Conservation (phyloP, 345 rosid species). For the Raphanus raphanistrum region DNA sequence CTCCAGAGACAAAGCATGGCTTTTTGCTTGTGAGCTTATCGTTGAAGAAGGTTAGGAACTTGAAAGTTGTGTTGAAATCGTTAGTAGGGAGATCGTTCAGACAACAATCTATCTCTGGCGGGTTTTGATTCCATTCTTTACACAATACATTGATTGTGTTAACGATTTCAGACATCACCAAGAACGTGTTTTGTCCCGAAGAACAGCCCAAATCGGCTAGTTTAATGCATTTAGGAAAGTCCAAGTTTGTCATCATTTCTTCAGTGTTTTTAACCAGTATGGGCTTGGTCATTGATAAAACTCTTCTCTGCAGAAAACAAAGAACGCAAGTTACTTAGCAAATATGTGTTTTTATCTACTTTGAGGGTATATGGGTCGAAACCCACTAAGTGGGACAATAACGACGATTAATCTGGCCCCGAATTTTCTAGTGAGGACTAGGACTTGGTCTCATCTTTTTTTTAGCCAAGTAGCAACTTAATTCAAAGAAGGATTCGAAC, state of each 20-base stretch:
- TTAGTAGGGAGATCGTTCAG: conserved; percentile 51
- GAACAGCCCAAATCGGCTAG: conserved; percentile 54
- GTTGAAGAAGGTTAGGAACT: conserved; percentile 21
- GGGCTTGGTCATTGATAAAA: conserved; percentile 18
- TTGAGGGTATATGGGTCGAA: no score
- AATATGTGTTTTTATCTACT: no score
- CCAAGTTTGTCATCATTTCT: conserved; percentile 19
- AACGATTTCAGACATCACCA: conserved; percentile 26
- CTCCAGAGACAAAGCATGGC: conserved; percentile 40
- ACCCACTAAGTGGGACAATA: no score
- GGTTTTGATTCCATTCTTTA: background rate
- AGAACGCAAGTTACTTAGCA: background rate
- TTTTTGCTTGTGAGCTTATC: background rate
- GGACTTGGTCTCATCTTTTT: no score
- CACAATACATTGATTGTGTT: conserved; percentile 20
- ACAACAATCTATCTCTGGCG: conserved; percentile 40
- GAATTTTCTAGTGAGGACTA: no score
- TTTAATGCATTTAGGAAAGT: conserved; percentile 28
- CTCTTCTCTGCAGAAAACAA: conserved; percentile 23
- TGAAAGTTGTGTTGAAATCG: conserved; percentile 48
- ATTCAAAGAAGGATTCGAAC: no score
- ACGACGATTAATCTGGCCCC: no score
- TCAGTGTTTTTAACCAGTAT: conserved; percentile 19
- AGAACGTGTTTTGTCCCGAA: conserved; percentile 50
- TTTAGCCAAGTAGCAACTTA: no score